These are phyloP conservation scores for Bipolaris cookei DNA, from an alignment of 2,329 filamentous ascomycete genomes.

Conservation along the genomic window DNA sequence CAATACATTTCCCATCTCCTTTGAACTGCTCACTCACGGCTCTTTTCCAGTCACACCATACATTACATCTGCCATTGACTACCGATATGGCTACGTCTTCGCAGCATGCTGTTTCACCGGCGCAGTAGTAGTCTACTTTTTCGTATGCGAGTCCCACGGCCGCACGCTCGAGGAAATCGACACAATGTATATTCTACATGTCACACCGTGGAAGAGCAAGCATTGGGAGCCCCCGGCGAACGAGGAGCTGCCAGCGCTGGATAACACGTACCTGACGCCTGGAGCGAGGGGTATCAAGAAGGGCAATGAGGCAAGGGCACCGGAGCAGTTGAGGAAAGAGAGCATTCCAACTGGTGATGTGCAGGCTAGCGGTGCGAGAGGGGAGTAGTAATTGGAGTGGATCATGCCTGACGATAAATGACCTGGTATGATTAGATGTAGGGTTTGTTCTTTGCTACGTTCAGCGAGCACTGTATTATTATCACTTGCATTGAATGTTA, in stretches of 20 bases:
- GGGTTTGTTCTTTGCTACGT: no score
- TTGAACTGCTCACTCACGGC: background rate
- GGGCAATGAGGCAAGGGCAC: conserved; percentile 39
- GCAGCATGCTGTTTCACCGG: conserved; percentile 72
- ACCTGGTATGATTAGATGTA: background rate
- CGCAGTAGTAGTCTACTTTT: conserved; percentile 74
- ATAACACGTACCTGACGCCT: conserved; percentile 44
- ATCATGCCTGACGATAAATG: background rate
- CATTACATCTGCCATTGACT: conserved; percentile 74
- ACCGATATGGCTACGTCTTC: conserved; percentile 77
- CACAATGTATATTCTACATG: conserved; percentile 69
- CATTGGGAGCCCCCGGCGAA: conserved; percentile 56
- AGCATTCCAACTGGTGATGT: conserved; percentile 23
- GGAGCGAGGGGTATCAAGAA: conserved; percentile 46
- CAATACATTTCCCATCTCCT: no score
- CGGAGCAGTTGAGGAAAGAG: conserved; percentile 33
- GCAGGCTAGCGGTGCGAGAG: conserved; percentile 20
- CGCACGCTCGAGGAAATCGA: conserved; percentile 80
- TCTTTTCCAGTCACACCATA: conserved; percentile 67
- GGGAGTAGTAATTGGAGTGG: background rate
- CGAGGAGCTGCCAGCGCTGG: conserved; percentile 43
- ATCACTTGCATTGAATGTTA: no score
- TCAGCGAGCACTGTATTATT: no score
- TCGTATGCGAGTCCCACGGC: conserved; percentile 75
- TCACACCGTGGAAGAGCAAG: conserved; percentile 67